Conservation (phyloP, 768 basidiomycete species). For the Lactarius tabidus region DNA sequence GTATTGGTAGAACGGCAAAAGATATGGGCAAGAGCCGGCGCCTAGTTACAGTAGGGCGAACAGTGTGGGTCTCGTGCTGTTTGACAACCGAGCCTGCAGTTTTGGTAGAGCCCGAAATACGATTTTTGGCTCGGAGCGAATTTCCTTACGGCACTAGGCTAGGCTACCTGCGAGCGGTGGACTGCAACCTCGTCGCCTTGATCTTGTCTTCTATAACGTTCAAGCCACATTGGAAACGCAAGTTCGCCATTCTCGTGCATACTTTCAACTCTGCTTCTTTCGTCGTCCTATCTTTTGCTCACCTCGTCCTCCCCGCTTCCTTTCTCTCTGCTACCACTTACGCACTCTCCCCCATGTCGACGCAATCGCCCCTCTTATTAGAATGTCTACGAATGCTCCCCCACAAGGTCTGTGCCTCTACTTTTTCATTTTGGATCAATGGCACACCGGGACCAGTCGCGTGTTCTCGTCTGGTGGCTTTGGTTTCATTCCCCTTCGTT, state of each 20-base stretch:
- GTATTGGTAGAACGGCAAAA: no score
- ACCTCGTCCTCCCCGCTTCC: slow-evolving; percentile 14
- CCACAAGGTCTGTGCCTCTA: slow-evolving; percentile 18
- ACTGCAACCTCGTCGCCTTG: slow-evolving; percentile 24
- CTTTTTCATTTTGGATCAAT: slow-evolving; percentile 14
- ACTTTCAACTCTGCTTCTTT: slow-evolving; percentile 24
- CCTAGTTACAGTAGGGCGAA: no score
- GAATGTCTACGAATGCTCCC: slow-evolving; percentile 16
- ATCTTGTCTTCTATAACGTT: slow-evolving; percentile 20
- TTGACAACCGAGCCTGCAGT: no score
- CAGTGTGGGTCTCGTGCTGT: no score
- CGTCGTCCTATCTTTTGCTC: slow-evolving; percentile 23
- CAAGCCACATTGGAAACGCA: slow-evolving; percentile 29
- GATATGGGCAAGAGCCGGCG: no score
- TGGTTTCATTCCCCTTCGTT: background rate
- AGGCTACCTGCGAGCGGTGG: no score
- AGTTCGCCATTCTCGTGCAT: slow-evolving; percentile 24
- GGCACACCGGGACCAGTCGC: background rate
- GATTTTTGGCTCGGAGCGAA: no score
- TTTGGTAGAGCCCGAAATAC: no score
- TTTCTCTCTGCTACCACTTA: slow-evolving; percentile 1
- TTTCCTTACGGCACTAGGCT: slow-evolving; percentile 27
- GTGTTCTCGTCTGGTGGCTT: background rate
- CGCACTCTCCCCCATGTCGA: slow-evolving; percentile 23
- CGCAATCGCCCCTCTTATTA: slow-evolving; percentile 26